phyloP scores from a whole-genome alignment of 371 early-diverging fungal species.

The Mucor mucedo region DNA sequence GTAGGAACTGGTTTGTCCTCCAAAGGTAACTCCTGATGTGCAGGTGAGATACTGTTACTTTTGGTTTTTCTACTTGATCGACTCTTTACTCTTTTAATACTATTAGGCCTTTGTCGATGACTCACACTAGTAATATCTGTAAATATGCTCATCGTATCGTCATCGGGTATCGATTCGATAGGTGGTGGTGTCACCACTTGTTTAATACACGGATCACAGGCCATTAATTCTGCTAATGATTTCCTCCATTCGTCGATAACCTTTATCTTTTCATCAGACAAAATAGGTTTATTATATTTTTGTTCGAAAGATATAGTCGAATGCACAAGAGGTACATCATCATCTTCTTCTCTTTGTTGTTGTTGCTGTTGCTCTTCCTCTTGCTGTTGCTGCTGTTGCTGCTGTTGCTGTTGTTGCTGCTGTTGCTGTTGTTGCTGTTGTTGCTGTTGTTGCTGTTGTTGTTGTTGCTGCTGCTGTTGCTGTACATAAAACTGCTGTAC shows the following conservation, averaged over 20 bases:
- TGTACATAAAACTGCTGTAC: constrained; percentile 4
- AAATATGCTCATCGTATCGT: constrained; percentile 40
- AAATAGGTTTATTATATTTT: constrained; percentile 1
- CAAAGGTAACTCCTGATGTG: constrained; percentile 32
- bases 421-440: constrained; percentile 4
- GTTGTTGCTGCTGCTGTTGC: constrained; percentile 29
- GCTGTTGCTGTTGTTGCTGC: constrained; percentile 15
- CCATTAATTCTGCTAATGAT: constrained; percentile 49
- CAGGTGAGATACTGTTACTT: constrained; percentile 24
- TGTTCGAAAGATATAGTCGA: constrained; percentile 2
- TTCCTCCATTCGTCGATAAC: constrained; percentile 56
- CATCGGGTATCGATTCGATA: constrained; percentile 54
- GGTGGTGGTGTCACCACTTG: constrained; percentile 37
- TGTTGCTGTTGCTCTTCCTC: constrained; percentile 1
- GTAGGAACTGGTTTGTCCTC: constrained; percentile 21
- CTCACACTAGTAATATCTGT: constrained; percentile 55
- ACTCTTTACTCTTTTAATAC: constrained; percentile 15
- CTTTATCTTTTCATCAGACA: constrained; percentile 43
- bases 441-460: constrained; percentile 8
- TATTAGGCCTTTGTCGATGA: constrained; percentile 16
- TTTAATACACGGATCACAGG: constrained; percentile 32
- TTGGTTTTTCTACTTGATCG: constrained; percentile 6
- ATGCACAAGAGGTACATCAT: constrained; percentile 25
- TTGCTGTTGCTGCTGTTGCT: constrained; percentile 8
- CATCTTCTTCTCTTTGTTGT: constrained; percentile 17